Base-by-base conservation (phyloP, 805 yeast species). In the Kuraishia molischiana region DNA sequence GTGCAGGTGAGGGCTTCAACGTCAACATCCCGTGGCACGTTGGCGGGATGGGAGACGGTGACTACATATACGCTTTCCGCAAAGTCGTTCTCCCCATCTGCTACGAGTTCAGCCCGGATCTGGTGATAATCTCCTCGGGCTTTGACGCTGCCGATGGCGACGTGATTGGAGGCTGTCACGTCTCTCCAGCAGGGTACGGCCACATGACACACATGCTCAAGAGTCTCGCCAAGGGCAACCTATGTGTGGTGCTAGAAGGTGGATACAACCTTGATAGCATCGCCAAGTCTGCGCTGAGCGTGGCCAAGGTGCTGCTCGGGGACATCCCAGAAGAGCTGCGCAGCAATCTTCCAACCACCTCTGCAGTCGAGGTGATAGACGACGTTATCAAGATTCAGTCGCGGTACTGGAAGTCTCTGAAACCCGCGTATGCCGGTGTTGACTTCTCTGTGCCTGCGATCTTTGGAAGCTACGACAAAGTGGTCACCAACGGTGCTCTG, bases 141-240 rank as follows among this genome's bases (percentile, higher is more conserved):
- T 92, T 92, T 50, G 99, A 92, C 62, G 98, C 98, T 17, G 99
- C 99, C 1, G 95, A 85, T 51, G 97, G 97, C 42, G 99, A 92
- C 59, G 80, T 86, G 41, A 85, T 92, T 44, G 99, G 98, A 9
- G 95, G 90, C 34, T 92, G 97, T 57, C 94, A 85, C 55, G 95
- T 92, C 2, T 72, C 95, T 0, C 98, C 98, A 2, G 82, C 87
- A 29, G 95, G 96, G 11, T 92, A 92, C 56, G 97, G 95, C 6
- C 89, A 87, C 45, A 87, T 92, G 96, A 85, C 97, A 3, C 95
- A 87, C 53, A 70, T 79, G 78, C 66, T 92, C 45, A 89, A 89
- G 59, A 76, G 85, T 29, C 62, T 92, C 32, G 96, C 97, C 2
- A 74, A 73, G 49, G 98, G 98, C 3, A 85, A 84, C 48, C 53